Evolutionary conservation across 208 protist genomes (phyloP).

Genomic region (Acanthamoeba castellanii): DNA sequence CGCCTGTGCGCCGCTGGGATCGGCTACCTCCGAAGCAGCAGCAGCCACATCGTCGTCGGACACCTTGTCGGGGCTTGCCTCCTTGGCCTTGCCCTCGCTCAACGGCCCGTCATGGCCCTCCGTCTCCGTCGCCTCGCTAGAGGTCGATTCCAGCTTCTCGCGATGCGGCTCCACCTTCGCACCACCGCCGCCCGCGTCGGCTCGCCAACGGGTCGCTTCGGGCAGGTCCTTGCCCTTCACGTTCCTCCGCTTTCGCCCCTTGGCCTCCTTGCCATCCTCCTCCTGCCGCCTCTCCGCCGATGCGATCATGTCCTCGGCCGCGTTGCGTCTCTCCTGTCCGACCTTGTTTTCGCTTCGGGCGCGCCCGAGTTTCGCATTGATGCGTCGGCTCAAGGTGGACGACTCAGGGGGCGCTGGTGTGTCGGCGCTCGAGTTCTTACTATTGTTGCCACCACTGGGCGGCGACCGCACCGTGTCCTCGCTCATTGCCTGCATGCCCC

Average conservation of each 20-base stretch:
- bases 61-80: neutral
- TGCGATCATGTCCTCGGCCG: neutral
- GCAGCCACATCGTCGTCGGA: neutral
- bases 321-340: neutral
- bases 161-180: too few species aligned
- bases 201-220: too few species aligned
- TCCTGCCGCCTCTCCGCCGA: neutral
- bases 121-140: neutral
- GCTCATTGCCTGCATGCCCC: neutral
- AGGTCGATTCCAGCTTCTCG: neutral
- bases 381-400: neutral
- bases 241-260: neutral
- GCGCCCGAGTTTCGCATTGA: neutral
- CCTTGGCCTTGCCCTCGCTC: conserved; percentile 40
- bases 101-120: neutral
- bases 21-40: neutral
- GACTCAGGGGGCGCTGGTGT: neutral
- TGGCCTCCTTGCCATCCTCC: neutral
- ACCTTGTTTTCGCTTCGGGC: neutral
- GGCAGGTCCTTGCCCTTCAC: neutral
- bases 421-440: neutral
- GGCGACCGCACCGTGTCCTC: too few species aligned
- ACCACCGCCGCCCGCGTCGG: neutral
- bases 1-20: neutral
- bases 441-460: neutral